These are phyloP conservation scores for Phytophthora fragariaefolia DNA, from an alignment of 352 stramenopile species.

Conservation along the genomic window DNA sequence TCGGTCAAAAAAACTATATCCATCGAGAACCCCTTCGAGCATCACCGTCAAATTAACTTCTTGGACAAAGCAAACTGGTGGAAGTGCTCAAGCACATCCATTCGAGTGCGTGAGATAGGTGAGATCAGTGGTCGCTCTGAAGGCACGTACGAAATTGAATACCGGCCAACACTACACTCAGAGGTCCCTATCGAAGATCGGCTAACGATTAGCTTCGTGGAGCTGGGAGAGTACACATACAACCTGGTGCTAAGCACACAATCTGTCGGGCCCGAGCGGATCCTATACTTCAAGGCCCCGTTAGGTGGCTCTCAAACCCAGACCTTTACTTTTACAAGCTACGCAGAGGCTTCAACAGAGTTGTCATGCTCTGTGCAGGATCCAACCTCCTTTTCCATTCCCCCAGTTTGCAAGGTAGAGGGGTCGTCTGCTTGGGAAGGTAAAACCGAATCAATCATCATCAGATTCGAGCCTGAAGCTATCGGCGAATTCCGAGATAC, in stretches of 20 bases:
- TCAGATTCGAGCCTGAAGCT: constrained; percentile 91
- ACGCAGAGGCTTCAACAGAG: constrained; percentile 44
- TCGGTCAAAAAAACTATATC: constrained; percentile 78
- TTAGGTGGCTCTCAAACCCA: constrained; percentile 82
- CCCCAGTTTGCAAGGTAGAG: constrained; percentile 56
- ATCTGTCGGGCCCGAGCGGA: constrained; percentile 60
- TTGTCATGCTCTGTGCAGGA: constrained; percentile 66
- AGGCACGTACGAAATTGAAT: constrained; percentile 91
- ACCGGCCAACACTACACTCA: constrained; percentile 77
- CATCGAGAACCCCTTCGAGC: constrained; percentile 92
- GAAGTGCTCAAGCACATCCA: constrained; percentile 74
- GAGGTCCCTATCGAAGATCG: constrained; percentile 49
- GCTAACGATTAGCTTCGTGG: constrained; percentile 81
- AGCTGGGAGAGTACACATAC: constrained; percentile 92
- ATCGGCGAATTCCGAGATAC: constrained; percentile 88
- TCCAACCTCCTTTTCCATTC: constrained; percentile 75
- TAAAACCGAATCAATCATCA: constrained; percentile 52
- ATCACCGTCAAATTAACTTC: constrained; percentile 58
- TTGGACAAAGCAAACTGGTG: constrained; percentile 76
- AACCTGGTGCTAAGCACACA: constrained; percentile 82
- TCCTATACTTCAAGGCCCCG: constrained; percentile 85
- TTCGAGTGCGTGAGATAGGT: constrained; percentile 75
- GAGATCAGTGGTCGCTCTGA: constrained; percentile 77
- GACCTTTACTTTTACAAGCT: constrained; percentile 82
- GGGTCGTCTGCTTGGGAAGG: constrained; percentile 78